Evolutionary conservation across 177 flowering plant genomes (phyloP).

Genomic region (Vitis hybrid): DNA sequence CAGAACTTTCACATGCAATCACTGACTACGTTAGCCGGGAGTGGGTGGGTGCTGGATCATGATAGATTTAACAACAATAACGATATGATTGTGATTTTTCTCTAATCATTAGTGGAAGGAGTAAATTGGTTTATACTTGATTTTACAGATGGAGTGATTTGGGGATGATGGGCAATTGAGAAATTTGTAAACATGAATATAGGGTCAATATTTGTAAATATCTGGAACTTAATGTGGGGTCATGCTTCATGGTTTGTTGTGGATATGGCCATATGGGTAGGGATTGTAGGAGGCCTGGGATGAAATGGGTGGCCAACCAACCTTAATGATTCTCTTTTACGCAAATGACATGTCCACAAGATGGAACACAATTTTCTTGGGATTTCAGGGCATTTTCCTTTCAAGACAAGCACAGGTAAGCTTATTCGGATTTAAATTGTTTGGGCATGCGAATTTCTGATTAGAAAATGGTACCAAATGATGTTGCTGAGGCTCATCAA

Average conservation of each 20-base stretch:
- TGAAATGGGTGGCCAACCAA: background rate
- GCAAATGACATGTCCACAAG: background rate
- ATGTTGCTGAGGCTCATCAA: background rate
- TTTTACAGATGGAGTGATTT: too few relatives aligned
- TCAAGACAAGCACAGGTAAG: background rate
- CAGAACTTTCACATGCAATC: too few relatives aligned
- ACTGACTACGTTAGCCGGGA: too few relatives aligned
- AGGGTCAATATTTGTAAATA: too few relatives aligned
- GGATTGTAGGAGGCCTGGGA: background rate
- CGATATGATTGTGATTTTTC: too few relatives aligned
- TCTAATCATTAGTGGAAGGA: too few relatives aligned
- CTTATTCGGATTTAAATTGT: background rate
- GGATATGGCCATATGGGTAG: background rate
- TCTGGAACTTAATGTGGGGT: too few relatives aligned
- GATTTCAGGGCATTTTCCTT: background rate
- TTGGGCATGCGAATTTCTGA: constrained; percentile 4
- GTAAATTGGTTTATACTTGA: too few relatives aligned
- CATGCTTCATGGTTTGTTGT: background rate
- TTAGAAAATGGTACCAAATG: constrained; percentile 1
- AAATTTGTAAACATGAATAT: too few relatives aligned
- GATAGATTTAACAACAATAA: too few relatives aligned
- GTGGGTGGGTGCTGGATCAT: too few relatives aligned
- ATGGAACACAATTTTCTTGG: background rate
- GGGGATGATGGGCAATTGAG: background rate
- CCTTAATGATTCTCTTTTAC: background rate